phyloP scores from a whole-genome alignment of 2,329 filamentous ascomycete species.

The Hypoxylon sp. region DNA sequence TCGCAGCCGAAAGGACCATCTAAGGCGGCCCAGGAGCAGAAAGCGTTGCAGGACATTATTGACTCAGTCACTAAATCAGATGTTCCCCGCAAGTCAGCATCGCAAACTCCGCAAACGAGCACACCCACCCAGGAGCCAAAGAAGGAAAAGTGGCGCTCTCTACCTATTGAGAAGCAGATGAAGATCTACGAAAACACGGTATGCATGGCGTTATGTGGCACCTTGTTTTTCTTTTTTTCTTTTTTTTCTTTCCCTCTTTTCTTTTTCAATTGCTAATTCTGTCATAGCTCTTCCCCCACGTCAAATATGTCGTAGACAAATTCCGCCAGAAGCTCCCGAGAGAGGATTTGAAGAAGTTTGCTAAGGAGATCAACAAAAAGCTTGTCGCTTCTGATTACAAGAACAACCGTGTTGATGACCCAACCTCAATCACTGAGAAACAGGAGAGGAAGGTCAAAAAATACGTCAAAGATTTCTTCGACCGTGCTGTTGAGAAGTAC shows the following conservation, averaged over 20 bases:
- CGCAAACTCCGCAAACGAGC: slow-evolving; percentile 74
- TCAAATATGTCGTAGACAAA: slow-evolving; percentile 88
- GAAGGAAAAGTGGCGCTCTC: slow-evolving; percentile 78
- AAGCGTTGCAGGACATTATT: slow-evolving; percentile 86
- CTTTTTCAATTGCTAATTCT: slow-evolving; percentile 37
- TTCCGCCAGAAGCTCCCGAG: slow-evolving; percentile 89
- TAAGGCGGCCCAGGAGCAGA: slow-evolving; percentile 74
- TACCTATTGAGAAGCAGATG: slow-evolving; percentile 88
- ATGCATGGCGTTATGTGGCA: slow-evolving; percentile 57
- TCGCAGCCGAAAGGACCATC: slow-evolving; percentile 76
- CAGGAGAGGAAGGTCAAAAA: slow-evolving; percentile 87
- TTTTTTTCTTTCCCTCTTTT: too few relatives aligned
- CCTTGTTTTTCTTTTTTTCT: slow-evolving; percentile 35
- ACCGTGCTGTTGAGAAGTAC: slow-evolving; percentile 86
- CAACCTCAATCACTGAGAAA: slow-evolving; percentile 79
- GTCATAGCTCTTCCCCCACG: slow-evolving; percentile 81
- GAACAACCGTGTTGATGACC: slow-evolving; percentile 86
- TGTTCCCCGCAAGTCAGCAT: slow-evolving; percentile 67
- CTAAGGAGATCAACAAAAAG: slow-evolving; percentile 83
- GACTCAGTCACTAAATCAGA: slow-evolving; percentile 84
- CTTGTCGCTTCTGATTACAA: slow-evolving; percentile 94
- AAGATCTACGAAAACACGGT: slow-evolving; percentile 96
- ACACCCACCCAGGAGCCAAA: slow-evolving; percentile 71
- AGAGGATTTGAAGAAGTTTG: slow-evolving; percentile 77
- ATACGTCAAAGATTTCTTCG: slow-evolving; percentile 87